Evolutionary conservation across 805 yeast genomes (phyloP).

Genomic region (Barnettozyma siamensis): DNA sequence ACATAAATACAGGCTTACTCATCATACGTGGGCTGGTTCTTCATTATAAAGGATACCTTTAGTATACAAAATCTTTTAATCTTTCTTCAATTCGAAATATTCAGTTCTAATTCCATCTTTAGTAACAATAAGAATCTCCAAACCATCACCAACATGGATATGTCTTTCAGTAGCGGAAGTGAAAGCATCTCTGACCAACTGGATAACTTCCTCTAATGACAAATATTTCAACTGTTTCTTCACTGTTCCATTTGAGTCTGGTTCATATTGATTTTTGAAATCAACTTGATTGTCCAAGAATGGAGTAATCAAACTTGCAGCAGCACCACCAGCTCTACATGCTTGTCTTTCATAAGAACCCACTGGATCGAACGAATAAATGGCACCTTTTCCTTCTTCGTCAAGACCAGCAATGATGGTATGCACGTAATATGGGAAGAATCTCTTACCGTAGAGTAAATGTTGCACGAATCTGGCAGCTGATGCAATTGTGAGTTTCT

Average conservation of each 20-base stretch:
- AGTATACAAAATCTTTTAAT: conserved; percentile 34
- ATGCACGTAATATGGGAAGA: conserved; percentile 95
- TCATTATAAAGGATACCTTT: not conserved
- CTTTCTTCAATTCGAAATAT: conserved; percentile 82
- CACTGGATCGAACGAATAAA: conserved; percentile 95
- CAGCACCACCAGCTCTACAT: conserved; percentile 97
- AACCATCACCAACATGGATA: conserved; percentile 95
- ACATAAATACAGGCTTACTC: not conserved
- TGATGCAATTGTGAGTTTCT: conserved; percentile 57
- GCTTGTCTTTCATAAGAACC: conserved; percentile 97
- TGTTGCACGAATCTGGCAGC: conserved; percentile 93
- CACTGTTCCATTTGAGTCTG: conserved; percentile 63
- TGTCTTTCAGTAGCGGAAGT: conserved; percentile 97
- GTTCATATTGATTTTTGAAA: conserved; percentile 87
- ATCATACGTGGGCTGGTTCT: too few relatives aligned
- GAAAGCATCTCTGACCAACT: conserved; percentile 89
- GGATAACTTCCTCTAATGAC: conserved; percentile 76
- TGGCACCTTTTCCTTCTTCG: conserved; percentile 81
- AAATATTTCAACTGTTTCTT: conserved; percentile 60
- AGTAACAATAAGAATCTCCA: conserved; percentile 85
- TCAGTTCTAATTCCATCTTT: conserved; percentile 88
- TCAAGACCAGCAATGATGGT: conserved; percentile 94
- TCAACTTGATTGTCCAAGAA: conserved; percentile 96
- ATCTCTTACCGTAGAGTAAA: conserved; percentile 83
- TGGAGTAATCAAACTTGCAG: conserved; percentile 94